Base-by-base conservation (phyloP, 2,329 filamentous ascomycete genomes). In the Cryphonectria nitschkei region DNA sequence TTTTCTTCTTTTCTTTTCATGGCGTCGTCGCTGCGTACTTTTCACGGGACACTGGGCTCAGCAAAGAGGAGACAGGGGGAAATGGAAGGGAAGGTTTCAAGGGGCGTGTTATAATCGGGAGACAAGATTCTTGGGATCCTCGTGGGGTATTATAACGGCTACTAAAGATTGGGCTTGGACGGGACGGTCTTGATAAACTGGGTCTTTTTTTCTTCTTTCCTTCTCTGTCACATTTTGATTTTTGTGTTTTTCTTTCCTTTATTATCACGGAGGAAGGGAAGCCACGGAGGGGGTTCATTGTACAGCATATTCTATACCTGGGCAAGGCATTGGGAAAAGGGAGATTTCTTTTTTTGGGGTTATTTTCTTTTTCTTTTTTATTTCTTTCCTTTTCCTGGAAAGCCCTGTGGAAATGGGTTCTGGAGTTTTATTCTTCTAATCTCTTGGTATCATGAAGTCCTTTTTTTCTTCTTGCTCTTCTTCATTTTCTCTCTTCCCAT, bases 301-400 rank as follows among this genome's bases (percentile, higher is more conserved):
- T 39, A 61, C 58, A 61, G 58, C 58, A 61, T 39, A 37, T 61
- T 39, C 22, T 61, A 61, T 61, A 61, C 58, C 58, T 58, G 19
- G 54, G 54, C 32, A 61, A 58, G 54, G 54, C 58, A 61, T 61
- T 22, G 19, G 58, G 34, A n/a, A 61, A 61, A 39, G 32, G 34
- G 58, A 14, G 7, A 19, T 39, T 39, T 16, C 3, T 34, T 16
- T 11, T n/a, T 22, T 26, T 26, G 26, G 7, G 56, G 56, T 34
- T 19, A 19, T 34, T 34, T n/a, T 39, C 26, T n/a, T 39, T 65
- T 16, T 4, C 22, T 26, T 13, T 60, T 60, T 60, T 60, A 3
- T 29, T 56, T 34, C 32, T 60, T 60, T 19, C 32, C 7, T 11
- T 58, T 34, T 32, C n/a, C 19, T 37, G 58, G 32, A 37, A 9